Evolutionary conservation across 352 stramenopile genomes (phyloP), one percentile per base, ranked within the genome.

Genomic region (Discostella stelligera): DNA sequence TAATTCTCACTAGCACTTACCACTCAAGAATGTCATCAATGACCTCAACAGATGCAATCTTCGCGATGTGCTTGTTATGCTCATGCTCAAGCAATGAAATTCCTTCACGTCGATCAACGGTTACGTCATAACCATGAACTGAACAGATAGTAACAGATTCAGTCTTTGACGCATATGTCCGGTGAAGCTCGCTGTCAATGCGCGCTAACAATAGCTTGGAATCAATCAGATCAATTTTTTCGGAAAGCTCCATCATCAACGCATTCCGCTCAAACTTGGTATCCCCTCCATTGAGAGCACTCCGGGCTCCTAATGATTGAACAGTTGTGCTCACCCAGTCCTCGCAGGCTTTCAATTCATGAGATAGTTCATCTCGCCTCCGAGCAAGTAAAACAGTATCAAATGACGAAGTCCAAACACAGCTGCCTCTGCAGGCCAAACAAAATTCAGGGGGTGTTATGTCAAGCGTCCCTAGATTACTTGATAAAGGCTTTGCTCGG

Each of bases 21-120:
- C 83, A 97, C 52, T 97, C 90, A 5, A 98, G 86, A 18, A 98
- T 94, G 49, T 97, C 93, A 39, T 98, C 95, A n/a, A 98, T 89
- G 16, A 97, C 90, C 65, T 98, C 95, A 18, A 85, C 75, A 0
- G 95, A 88, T 7, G 94, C 90, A n/a, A 96, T 80, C 50, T 90
- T 83, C 0, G 94, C 92, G 14, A 98, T 89, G 10, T 98, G 80
- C 3, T 88, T 44, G 41, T 96, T 94, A 70, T 96, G 95, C 68
- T 98, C 94, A 13, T 88, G 87, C 62, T 95, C 82, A 8, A 98
- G 85, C 21, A 93, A 93, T 21, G 23, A 32, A 27, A 88, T 87
- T n/a, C 79, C 86, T 69, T 92, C 88, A 20, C 77, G 60, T 5
- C 84, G 89, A 74, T 91, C 94, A 65, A 97, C 89, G 14, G 95